These are phyloP conservation scores for Boletus mariae DNA, from an alignment of 1,284 basidiomycete genomes.

Conservation along the genomic window DNA sequence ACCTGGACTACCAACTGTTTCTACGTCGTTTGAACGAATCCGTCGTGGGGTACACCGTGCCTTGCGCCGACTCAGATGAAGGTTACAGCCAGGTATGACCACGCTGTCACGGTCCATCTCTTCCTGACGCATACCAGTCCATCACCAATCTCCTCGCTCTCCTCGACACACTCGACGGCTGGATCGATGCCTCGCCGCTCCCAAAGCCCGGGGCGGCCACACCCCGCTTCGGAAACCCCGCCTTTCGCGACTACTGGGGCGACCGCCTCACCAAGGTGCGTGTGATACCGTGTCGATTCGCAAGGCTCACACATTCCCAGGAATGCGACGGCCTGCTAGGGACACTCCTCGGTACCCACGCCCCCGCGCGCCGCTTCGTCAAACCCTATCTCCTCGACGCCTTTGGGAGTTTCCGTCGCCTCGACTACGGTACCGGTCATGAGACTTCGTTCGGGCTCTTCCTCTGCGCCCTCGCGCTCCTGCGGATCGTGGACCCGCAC, in stretches of 20 bases:
- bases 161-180: constrained; percentile 68
- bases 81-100: constrained; percentile 20
- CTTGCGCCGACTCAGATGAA: constrained; percentile 25
- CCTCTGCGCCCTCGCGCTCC: constrained; percentile 63
- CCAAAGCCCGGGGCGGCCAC: constrained; percentile 51
- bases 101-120: not conserved
- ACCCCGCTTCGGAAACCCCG: constrained; percentile 93
- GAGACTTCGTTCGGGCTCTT: constrained; percentile 87
- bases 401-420: constrained; percentile 87
- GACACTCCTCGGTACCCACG: constrained; percentile 48
- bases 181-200: constrained; percentile 84
- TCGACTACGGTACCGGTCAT: constrained; percentile 98
- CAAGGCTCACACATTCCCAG: constrained; percentile 37
- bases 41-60: constrained; percentile 59
- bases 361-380: constrained; percentile 53
- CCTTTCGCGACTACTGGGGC: constrained; percentile 84
- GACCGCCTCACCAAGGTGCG: constrained; percentile 71
- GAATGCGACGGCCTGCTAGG: constrained; percentile 56
- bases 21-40: constrained; percentile 70
- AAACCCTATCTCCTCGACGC: constrained; percentile 78
- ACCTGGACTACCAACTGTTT: constrained; percentile 69
- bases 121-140: constrained; percentile 36
- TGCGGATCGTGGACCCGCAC: constrained; percentile 56
- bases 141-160: constrained; percentile 49
- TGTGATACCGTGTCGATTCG: not conserved